Percentiles rank a stretch among this genome's conserved stretches.
Conservation (phyloP, 345 rosid species). For the Salix exigua region DNA sequence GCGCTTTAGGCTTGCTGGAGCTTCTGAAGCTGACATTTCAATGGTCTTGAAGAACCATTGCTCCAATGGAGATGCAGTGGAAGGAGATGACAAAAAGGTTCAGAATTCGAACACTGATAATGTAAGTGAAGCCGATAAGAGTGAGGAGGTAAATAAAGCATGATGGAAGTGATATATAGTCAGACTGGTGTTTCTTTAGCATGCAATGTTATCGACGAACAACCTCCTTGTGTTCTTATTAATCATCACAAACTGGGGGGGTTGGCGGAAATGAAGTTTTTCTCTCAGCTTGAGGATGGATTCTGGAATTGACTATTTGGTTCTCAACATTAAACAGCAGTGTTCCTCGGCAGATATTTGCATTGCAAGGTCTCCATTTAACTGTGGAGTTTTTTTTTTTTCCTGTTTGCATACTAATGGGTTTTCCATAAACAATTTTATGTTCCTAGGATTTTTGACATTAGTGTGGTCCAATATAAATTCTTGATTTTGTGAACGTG, state of each 20-base stretch:
- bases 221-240: not conserved
- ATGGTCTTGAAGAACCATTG: conserved; percentile 80
- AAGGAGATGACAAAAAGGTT: conserved; percentile 45
- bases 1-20: conserved; percentile 90
- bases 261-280: not conserved
- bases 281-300: conserved; percentile 1
- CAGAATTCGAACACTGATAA: conserved; percentile 6
- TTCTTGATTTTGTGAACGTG: not conserved
- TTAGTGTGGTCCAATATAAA: not conserved
- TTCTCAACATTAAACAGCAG: not conserved
- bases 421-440: conserved; percentile 1
- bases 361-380: not conserved
- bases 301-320: conserved; percentile 1
- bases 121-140: conserved; percentile 25
- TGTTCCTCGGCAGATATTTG: not conserved
- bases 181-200: not conserved
- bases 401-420: not conserved
- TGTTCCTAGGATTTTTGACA: not conserved
- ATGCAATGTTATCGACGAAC: not conserved
- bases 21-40: conserved; percentile 75
- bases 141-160: conserved; percentile 19
- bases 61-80: conserved; percentile 54
- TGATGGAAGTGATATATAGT: conserved; percentile 11
- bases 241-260: not conserved
- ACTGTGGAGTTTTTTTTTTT: not conserved